Base-by-base conservation (phyloP, 2,329 filamentous ascomycete species). In the Monilinia fructigena region DNA sequence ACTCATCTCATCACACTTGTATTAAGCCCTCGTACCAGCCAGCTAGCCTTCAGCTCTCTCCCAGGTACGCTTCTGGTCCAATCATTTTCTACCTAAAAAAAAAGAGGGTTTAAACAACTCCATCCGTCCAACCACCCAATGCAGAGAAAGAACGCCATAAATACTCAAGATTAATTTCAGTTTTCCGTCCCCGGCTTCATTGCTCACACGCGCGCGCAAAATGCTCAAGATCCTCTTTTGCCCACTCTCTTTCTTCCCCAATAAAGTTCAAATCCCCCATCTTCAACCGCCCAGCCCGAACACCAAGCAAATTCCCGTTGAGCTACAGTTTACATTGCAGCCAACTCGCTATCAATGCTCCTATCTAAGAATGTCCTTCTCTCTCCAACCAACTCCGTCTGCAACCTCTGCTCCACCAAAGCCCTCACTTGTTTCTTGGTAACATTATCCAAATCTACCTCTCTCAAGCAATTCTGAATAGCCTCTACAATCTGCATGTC, bases 381-480 rank as follows among this genome's bases (percentile, higher is more conserved):
- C 78, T 97, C 93, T 28, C 93, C 93, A 0, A 86, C 83, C 67
- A 98, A 83, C 77, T 97, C 93, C 5, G 91, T 94, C 80, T 97
- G 94, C 69, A 99, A 80, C 74, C 93, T 86, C 81, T 97, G 93
- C 80, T 99, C 95, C 16, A 97, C 93, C 55, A 98, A 84, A 4
- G 91, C 93, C 61, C 91, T 85, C 66, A 95, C 89, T 80, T 98
- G 94, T 82, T 99, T 99, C 87, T 98, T 99, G 8, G 95, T 99
- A 58, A 98, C 92, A n/a, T 86, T 94, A 77, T 99, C 95, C 53
- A 99, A 83, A 77, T 99, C 94, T 0, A 97, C 93, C 74, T 97
- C 94, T 20, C 83, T 80, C 69, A 99, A 82, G 73, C 95, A 95
- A 61, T 84, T 82, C 74, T 92, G 90, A 69, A 98, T 94, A 1